Base-by-base conservation (phyloP, 2,329 filamentous ascomycete species). In the Metarhizium robertsii region DNA sequence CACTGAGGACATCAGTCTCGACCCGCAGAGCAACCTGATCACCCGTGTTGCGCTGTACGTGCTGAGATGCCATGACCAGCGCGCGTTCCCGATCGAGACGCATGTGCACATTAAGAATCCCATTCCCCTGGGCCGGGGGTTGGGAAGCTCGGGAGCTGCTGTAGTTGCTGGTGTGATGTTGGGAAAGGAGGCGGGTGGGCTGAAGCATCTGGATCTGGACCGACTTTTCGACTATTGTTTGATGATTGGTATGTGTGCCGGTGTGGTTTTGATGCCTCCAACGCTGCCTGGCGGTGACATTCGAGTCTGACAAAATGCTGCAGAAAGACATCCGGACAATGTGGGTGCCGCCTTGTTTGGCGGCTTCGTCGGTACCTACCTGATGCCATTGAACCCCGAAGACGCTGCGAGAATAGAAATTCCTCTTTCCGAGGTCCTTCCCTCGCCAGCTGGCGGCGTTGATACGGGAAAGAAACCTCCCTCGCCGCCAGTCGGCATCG, bases 121-220 rank as follows among this genome's bases (percentile, higher is more conserved):
- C 1, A 97, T 99, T 62, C 94, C 94, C 2, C 79, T 99, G 7
- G 92, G 94, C 53, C 83, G 94, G 56, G 94, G 94, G 10, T 76
- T 99, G 61, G 94, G 94, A n/a, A 96, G 91, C 46, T 96, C 92
- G 0, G 94, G 92, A 34, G 92, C 94, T 4, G 94, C 94, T 8
- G 92, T 97, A 18, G 94, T 97, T 6, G 94, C 91, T 0, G 94
- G 94, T 61, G 92, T 96, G n/a, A 83, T 91, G 71, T 79, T 99
- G 49, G 94, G 87, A 45, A 96, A 94, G 74, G 87, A 95, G 69
- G 88, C 94, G 50, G 92, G 92, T 42, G 80, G 86, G 36, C 79
- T 99, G 58, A 78, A 86, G 48, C 76, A 80, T 45, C 75, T 99
- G 60, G 84, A 83, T 57, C 86, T 89, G 65, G 87, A 90, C 61